Evolutionary conservation across 2,329 filamentous ascomycete genomes (phyloP).

Genomic region (Neopestalotiopsis sp.): DNA sequence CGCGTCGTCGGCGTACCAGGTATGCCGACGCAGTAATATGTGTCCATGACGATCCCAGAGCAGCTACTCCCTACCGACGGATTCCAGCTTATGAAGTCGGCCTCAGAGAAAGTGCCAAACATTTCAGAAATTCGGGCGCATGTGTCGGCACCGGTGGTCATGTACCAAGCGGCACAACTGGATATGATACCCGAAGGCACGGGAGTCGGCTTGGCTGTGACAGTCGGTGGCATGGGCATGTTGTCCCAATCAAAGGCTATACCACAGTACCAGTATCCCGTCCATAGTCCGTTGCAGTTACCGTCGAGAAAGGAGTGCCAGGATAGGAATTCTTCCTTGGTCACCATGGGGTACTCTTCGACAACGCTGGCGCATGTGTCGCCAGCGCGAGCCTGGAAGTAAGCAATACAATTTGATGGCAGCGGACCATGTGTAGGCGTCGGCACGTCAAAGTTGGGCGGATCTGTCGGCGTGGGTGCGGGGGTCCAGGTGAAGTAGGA

Average conservation of each 20-base stretch:
- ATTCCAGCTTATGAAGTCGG: too few relatives aligned
- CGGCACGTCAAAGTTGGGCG: neutral
- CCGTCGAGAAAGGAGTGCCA: constrained; percentile 32
- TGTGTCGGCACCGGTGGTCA: neutral
- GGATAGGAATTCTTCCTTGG: constrained; percentile 31
- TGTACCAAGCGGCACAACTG: neutral
- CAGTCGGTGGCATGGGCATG: constrained; percentile 25
- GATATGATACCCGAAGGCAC: neutral
- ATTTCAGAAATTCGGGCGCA: neutral
- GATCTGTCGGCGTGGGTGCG: neutral
- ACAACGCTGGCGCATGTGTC: neutral
- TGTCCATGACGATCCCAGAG: too few relatives aligned
- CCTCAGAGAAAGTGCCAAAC: neutral
- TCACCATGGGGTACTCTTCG: constrained; percentile 24
- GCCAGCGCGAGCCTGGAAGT: neutral
- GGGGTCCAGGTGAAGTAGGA: neutral
- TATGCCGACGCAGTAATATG: too few relatives aligned
- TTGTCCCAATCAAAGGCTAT: constrained; percentile 18
- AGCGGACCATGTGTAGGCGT: neutral
- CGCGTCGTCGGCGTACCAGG: too few relatives aligned
- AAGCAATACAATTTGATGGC: neutral
- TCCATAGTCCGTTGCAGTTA: constrained; percentile 33
- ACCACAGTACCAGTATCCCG: constrained; percentile 30
- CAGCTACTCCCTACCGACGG: too few relatives aligned
- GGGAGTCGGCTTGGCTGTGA: constrained; percentile 10